These are phyloP conservation scores for Periconia macrospinosa DNA, from an alignment of 2,329 filamentous ascomycete genomes.

Conservation along the genomic window DNA sequence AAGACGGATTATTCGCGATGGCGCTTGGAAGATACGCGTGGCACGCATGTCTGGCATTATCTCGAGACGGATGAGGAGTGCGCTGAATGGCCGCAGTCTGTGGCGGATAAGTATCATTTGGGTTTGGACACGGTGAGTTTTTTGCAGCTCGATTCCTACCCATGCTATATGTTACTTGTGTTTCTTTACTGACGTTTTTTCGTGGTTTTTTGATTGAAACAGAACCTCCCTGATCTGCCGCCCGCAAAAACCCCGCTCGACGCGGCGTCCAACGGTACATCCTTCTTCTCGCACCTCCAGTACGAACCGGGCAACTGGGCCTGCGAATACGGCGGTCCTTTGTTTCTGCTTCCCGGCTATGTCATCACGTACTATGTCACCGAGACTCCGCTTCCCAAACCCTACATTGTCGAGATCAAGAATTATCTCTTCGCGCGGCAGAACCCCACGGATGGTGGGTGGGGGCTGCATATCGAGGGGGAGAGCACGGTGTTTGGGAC, in stretches of 20 bases:
- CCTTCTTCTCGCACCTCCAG: conserved; percentile 89
- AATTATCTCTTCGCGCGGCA: conserved; percentile 89
- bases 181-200: neutral
- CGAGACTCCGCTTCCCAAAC: conserved; percentile 78
- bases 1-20: conserved; percentile 81
- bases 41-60: conserved; percentile 94
- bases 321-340: conserved; percentile 95
- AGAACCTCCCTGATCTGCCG: conserved; percentile 76
- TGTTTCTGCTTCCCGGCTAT: conserved; percentile 89
- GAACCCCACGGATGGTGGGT: conserved; percentile 87
- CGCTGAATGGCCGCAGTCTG: conserved; percentile 80
- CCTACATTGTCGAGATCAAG: conserved; percentile 83
- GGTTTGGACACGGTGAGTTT: conserved; percentile 71
- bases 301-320: conserved; percentile 90
- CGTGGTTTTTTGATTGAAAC: conserved; percentile 1
- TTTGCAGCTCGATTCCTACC: neutral
- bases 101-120: conserved; percentile 87
- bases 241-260: conserved; percentile 73
- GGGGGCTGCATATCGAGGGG: conserved; percentile 94
- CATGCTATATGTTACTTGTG: neutral
- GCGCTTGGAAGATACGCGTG: conserved; percentile 80
- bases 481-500: conserved; percentile 92
- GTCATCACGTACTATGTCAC: conserved; percentile 88
- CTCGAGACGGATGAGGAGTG: conserved; percentile 70
- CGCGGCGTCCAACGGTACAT: conserved; percentile 77